These are phyloP conservation scores for Pyrrhoderma lamaoense DNA, from an alignment of 1,284 basidiomycete species.

Conservation along the genomic window DNA sequence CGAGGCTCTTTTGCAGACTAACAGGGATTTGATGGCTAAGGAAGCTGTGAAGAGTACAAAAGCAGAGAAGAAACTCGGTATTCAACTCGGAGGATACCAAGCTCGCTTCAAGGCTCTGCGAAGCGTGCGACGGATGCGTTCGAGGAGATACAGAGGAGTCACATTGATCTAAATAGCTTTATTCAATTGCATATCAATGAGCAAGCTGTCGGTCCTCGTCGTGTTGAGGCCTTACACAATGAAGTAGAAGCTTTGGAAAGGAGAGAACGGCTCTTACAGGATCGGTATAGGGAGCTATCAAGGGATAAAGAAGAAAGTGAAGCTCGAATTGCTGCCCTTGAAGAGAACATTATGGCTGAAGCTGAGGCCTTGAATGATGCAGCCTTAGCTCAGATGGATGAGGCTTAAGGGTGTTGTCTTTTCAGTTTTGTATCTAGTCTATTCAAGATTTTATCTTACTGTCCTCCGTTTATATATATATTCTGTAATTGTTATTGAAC, in stretches of 20 bases:
- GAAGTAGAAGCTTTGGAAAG: conserved; percentile 78
- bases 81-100: conserved; percentile 88
- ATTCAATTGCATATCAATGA: conserved; percentile 66
- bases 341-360: conserved; percentile 73
- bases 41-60: conserved; percentile 81
- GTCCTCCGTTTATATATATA: not conserved
- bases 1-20: conserved; percentile 50
- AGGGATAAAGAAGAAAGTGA: conserved; percentile 61
- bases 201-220: conserved; percentile 61
- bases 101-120: conserved; percentile 65
- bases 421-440: not conserved
- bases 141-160: conserved; percentile 57
- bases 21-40: conserved; percentile 71
- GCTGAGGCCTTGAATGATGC: conserved; percentile 78
- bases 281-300: conserved; percentile 77
- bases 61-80: conserved; percentile 85
- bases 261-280: conserved; percentile 72
- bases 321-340: conserved; percentile 52
- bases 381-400: conserved; percentile 57
- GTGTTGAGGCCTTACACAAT: conserved; percentile 69
- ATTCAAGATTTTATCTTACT: not conserved
- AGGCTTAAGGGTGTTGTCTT: conserved; percentile 5
- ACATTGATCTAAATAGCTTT: conserved; percentile 77
- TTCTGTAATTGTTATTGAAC: not conserved
- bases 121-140: conserved; percentile 64